Evolutionary conservation across 768 basidiomycete genomes (phyloP), one percentile per base, ranked within the genome.

Genomic region (Exidia glandulosa): DNA sequence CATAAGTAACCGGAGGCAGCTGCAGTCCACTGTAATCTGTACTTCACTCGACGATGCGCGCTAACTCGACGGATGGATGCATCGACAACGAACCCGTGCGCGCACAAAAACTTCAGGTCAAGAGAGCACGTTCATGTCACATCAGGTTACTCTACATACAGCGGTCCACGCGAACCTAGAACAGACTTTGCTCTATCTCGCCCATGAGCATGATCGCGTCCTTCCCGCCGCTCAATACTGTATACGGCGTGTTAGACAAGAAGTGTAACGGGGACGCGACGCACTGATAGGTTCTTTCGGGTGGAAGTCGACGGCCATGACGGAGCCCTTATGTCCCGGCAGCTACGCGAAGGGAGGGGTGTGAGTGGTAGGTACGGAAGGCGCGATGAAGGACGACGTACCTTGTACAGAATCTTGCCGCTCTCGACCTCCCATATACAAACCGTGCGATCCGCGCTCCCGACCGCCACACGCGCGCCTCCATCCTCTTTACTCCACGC

Each of bases 301-400:
- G 70, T 95, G 93, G 77, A 95, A 96, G 66, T 95, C 96, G 0
- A 93, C 91, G n/a, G 87, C 77, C 1, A 92, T 94, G 14, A 98
- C 94, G 0, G 94, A 94, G 12, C 95, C 94, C 71, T 92, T 96
- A 71, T 99, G 95, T 13, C 95, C 95, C 36, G 95, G 92, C 60
- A 97, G 80, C 90, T 90, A 62, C 23, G 34, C 60, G 47, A 19
- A 2, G n/a, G n/a, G n/a, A n/a, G n/a, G n/a, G n/a, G n/a, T n/a
- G n/a, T n/a, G n/a, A n/a, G n/a, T 23, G 37, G 25, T 5, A 10
- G 12, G 12, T 19, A 10, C 27, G 10, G 14, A 23, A 60, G n/a
- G 32, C 50, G 57, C 55, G 37, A 34, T 36, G 63, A n/a, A n/a
- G n/a, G n/a, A n/a, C 66, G n/a, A 37, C 69, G 6, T 45, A 93